Conservation (phyloP, 2,329 filamentous ascomycete species). For the Harringtonia lauricola region DNA sequence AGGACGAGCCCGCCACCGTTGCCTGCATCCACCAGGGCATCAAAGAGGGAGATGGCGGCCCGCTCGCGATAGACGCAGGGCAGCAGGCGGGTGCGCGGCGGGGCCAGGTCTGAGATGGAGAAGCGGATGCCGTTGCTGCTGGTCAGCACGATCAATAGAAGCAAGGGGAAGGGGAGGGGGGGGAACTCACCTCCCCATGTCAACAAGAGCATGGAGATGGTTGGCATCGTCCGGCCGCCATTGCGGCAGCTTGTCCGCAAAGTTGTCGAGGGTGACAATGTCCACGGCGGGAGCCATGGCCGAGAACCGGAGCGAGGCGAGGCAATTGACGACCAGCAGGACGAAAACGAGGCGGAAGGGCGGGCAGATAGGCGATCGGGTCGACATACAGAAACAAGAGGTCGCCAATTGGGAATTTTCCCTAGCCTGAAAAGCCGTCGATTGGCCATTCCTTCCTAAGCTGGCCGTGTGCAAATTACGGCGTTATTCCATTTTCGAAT, state of each 20-base stretch:
- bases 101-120: slow-evolving; percentile 73
- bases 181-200: slow-evolving; percentile 44
- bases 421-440: no score
- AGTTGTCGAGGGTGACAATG: slow-evolving; percentile 40
- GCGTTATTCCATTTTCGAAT: no score
- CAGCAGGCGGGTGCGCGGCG: slow-evolving; percentile 59
- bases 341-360: background rate
- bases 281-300: slow-evolving; percentile 24
- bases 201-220: slow-evolving; percentile 45
- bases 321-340: background rate
- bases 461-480: no score
- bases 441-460: no score
- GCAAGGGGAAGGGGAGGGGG: slow-evolving; percentile 1
- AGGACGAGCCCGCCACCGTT: slow-evolving; percentile 24
- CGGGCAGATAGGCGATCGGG: no score
- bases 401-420: no score
- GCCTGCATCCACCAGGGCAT: slow-evolving; percentile 47
- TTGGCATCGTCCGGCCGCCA: slow-evolving; percentile 35
- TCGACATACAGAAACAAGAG: no score
- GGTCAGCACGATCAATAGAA: background rate
- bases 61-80: slow-evolving; percentile 70
- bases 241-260: slow-evolving; percentile 33
- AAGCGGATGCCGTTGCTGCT: slow-evolving; percentile 83
- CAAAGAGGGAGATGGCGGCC: slow-evolving; percentile 75
- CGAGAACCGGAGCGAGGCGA: background rate